These are phyloP conservation scores for Mortierella sp. DNA, from an alignment of 371 early-diverging fungal species.

Conservation along the genomic window DNA sequence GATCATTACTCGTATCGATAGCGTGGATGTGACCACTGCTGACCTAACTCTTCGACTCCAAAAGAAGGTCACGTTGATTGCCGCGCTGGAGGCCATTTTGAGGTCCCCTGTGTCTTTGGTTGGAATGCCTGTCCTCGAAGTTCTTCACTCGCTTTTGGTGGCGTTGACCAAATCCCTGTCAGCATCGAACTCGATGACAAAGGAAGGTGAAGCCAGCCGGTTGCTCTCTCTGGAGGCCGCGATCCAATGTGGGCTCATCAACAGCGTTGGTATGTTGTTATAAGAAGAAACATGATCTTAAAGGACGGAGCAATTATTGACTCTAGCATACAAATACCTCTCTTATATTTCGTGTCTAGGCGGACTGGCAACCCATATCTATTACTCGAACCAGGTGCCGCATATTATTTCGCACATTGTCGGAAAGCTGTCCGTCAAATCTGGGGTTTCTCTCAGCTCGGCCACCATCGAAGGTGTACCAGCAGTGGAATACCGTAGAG, in stretches of 20 bases:
- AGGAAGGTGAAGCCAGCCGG: conserved; percentile 50
- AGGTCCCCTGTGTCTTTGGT: conserved; percentile 66
- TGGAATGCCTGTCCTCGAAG: conserved; percentile 86
- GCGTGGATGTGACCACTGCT: conserved; percentile 26
- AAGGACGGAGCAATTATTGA: too few relatives aligned
- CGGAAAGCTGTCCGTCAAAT: conserved; percentile 63
- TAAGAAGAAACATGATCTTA: neutral
- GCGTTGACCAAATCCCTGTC: conserved; percentile 64
- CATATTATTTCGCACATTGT: conserved; percentile 84
- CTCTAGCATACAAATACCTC: neutral
- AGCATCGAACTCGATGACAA: conserved; percentile 29
- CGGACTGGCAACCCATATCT: conserved; percentile 83
- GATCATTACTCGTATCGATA: conserved; percentile 70
- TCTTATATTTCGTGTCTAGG: conserved; percentile 43
- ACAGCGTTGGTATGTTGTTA: conserved; percentile 60
- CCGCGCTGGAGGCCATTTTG: conserved; percentile 65
- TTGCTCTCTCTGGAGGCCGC: conserved; percentile 51
- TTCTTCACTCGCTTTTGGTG: conserved; percentile 76
- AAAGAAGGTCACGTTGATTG: conserved; percentile 68
- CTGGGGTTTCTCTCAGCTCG: conserved; percentile 50
- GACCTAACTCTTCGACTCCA: conserved; percentile 49
- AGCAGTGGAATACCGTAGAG: conserved; percentile 58
- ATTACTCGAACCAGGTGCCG: conserved; percentile 87
- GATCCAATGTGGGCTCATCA: conserved; percentile 64
- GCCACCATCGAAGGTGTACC: conserved; percentile 60